Conservation (phyloP, 176 grass and related monocot species). For the Raddia distichophylla region DNA sequence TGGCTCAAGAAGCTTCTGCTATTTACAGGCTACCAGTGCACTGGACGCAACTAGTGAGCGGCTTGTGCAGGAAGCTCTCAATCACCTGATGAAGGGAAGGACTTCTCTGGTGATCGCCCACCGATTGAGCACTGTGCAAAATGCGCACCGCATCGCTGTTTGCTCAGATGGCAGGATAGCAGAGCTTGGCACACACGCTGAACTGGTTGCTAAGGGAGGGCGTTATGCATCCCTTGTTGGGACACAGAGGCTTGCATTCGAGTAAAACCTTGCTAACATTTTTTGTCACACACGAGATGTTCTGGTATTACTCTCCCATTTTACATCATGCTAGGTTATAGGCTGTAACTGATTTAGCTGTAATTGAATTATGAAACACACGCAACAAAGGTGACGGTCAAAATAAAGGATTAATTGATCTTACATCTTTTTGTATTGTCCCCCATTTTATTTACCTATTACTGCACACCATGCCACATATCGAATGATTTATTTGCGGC, state of each 20-base stretch:
- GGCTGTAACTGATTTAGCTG: not conserved
- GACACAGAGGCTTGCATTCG: constrained; percentile 82
- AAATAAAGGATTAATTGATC: not conserved
- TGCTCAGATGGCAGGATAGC: constrained; percentile 73
- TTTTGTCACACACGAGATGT: not conserved
- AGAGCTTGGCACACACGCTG: constrained; percentile 71
- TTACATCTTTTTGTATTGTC: not conserved
- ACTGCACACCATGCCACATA: not conserved
- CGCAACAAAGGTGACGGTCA: not conserved
- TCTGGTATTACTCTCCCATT: not conserved
- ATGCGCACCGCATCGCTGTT: constrained; percentile 77
- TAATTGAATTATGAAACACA: constrained; percentile 6
- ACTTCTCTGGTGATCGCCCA: constrained; percentile 96
- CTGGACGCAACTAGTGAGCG: constrained; percentile 85
- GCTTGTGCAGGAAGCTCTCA: constrained; percentile 85
- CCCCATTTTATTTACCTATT: not conserved
- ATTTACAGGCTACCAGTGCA: constrained; percentile 82
- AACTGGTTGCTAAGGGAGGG: constrained; percentile 72
- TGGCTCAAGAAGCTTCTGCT: constrained; percentile 12
- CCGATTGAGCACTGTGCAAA: constrained; percentile 89
- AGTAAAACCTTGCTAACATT: constrained; percentile 39
- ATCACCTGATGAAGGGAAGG: constrained; percentile 86
- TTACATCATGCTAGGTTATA: constrained; percentile 17
- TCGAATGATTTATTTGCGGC: not conserved
- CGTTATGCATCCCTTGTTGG: constrained; percentile 82